Conservation (phyloP, 73 alveolate species). For the Paramecium primaurelia region DNA sequence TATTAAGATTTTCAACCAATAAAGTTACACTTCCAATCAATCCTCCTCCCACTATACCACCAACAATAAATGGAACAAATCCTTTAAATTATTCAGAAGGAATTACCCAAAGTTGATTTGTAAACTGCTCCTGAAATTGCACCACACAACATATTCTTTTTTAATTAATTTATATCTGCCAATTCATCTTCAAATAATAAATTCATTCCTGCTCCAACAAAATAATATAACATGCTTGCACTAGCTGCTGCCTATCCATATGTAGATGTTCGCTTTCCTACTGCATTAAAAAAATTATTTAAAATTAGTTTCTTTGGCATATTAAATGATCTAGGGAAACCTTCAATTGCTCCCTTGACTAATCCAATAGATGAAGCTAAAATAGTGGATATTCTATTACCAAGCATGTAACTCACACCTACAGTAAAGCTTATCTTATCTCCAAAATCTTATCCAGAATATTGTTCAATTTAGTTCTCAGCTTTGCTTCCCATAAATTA, state of each 20-base stretch:
- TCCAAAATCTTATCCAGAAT: slow-evolving; percentile 56
- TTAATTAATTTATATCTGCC: background rate
- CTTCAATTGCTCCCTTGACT: slow-evolving; percentile 52
- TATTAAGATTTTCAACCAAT: background rate
- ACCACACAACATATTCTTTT: slow-evolving; percentile 37
- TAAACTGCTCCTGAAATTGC: slow-evolving; percentile 47
- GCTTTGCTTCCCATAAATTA: slow-evolving; percentile 13
- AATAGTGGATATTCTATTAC: background rate
- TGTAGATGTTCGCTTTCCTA: slow-evolving; percentile 51
- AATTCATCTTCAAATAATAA: slow-evolving; percentile 57
- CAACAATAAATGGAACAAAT: slow-evolving; percentile 27
- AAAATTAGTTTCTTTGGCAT: slow-evolving; percentile 53
- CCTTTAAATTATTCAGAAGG: background rate
- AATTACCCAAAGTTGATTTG: slow-evolving; percentile 31
- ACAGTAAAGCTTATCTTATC: slow-evolving; percentile 51
- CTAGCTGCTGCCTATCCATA: slow-evolving; percentile 59
- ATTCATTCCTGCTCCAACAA: slow-evolving; percentile 51
- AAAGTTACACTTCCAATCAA: slow-evolving; percentile 45
- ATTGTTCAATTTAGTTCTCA: slow-evolving; percentile 26
- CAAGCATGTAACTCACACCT: slow-evolving; percentile 55
- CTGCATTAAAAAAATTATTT: slow-evolving; percentile 55
- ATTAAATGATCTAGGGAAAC: slow-evolving; percentile 38
- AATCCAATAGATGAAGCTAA: slow-evolving; percentile 54
- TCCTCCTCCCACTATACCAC: slow-evolving; percentile 12
- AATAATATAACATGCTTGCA: slow-evolving; percentile 53